Percentiles rank a stretch among this genome's conserved stretches.
Evolutionary conservation across 108 stramenopile genomes (phyloP).

Genomic region (Mayamaea pseudoterrestris): DNA sequence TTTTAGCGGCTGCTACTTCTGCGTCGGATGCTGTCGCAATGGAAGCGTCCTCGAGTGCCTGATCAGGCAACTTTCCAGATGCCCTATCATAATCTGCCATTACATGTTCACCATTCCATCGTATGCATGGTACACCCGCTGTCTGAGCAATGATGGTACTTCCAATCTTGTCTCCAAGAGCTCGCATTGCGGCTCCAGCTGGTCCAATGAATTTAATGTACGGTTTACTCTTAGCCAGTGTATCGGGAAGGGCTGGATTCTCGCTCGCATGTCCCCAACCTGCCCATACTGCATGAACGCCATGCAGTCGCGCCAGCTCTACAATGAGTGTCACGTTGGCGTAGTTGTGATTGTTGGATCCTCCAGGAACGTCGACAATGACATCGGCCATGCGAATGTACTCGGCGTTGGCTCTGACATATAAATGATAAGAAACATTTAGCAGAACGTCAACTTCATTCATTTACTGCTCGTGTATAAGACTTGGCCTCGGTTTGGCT

Average conservation of each 20-base stretch:
- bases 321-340: constrained; percentile 99
- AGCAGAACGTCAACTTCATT: not conserved
- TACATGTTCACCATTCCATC: constrained; percentile 92
- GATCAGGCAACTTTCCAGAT: constrained; percentile 67
- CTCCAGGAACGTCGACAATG: constrained; percentile 98
- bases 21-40: constrained; percentile 76
- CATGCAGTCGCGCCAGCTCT: constrained; percentile 92
- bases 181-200: constrained; percentile 93
- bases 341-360: constrained; percentile 99
- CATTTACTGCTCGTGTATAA: not conserved
- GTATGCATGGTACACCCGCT: constrained; percentile 94
- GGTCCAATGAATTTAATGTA: constrained; percentile 97
- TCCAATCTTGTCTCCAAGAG: constrained; percentile 99
- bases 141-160: constrained; percentile 98
- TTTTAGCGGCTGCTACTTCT: constrained; percentile 49
- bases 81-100: constrained; percentile 60
- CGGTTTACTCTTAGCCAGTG: constrained; percentile 63
- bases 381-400: constrained; percentile 99
- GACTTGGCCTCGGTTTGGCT: not conserved
- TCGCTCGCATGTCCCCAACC: constrained; percentile 99
- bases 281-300: constrained; percentile 99
- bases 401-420: constrained; percentile 92
- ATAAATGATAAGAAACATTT: not conserved
- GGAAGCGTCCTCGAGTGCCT: constrained; percentile 79
- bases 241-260: constrained; percentile 91